Conservation (phyloP, 176 grass and related monocot genomes). For the Rhynchospora breviuscula region DNA sequence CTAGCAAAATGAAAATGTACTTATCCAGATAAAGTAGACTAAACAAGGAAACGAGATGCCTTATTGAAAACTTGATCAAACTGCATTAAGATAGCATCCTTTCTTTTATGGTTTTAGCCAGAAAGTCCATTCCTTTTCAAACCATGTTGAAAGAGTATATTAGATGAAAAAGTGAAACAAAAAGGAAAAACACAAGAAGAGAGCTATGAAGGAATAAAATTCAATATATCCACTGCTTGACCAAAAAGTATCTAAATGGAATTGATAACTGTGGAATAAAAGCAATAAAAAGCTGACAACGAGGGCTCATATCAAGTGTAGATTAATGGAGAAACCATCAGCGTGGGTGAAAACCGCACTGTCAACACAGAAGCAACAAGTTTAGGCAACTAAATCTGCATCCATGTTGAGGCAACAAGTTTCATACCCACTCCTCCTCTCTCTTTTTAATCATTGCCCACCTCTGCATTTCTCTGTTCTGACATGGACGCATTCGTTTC, state of each 20-base stretch:
- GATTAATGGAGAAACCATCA: background rate
- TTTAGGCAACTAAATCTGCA: background rate
- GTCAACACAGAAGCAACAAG: background rate
- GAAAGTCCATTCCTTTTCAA: background rate
- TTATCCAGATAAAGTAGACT: background rate
- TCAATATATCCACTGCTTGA: too few relatives aligned
- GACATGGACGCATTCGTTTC: too few relatives aligned
- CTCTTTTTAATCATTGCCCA: background rate
- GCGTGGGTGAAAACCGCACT: background rate
- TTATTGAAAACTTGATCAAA: background rate
- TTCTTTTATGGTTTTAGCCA: background rate
- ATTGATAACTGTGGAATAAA: background rate
- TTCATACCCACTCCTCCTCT: background rate
- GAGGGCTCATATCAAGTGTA: slow-evolving; percentile 19
- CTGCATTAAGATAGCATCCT: background rate
- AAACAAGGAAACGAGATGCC: background rate
- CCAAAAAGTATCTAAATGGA: too few relatives aligned
- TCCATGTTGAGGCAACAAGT: background rate
- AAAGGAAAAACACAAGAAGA: too few relatives aligned
- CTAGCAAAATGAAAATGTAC: background rate
- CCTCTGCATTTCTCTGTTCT: too few relatives aligned
- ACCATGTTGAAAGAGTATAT: too few relatives aligned
- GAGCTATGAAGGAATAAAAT: too few relatives aligned
- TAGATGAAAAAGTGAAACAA: too few relatives aligned
- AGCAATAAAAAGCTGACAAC: background rate